phyloP scores from a whole-genome alignment of 768 basidiomycete species.

The Candolleomyces efflorescens region DNA sequence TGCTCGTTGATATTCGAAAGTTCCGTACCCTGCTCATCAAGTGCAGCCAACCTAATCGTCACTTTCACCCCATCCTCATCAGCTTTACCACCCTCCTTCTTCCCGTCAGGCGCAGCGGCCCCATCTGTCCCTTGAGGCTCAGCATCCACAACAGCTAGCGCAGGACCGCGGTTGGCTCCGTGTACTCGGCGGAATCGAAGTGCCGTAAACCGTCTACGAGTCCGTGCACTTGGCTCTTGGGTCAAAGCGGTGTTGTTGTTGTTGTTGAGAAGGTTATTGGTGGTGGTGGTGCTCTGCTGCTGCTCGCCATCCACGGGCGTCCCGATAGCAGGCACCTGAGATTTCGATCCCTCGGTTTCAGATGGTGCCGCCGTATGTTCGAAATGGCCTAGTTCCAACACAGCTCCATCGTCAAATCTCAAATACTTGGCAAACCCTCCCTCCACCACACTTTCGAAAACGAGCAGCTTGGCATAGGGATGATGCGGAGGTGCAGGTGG shows the following conservation, averaged over 20 bases:
- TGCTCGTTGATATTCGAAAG: slow-evolving; percentile 78
- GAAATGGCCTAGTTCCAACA: slow-evolving; percentile 77
- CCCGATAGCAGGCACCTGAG: slow-evolving; percentile 11
- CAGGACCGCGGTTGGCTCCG: slow-evolving; percentile 56
- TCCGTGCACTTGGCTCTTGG: not conserved
- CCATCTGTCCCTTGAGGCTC: slow-evolving; percentile 36
- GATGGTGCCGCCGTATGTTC: slow-evolving; percentile 37
- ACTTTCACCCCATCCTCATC: slow-evolving; percentile 70
- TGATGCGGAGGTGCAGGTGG: slow-evolving; percentile 29
- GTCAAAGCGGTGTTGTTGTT: slow-evolving; percentile 20
- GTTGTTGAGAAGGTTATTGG: too few relatives aligned
- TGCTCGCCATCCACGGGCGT: too few relatives aligned
- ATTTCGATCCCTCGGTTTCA: slow-evolving; percentile 13
- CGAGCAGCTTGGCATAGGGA: slow-evolving; percentile 42
- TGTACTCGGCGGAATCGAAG: slow-evolving; percentile 66
- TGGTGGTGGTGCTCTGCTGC: too few relatives aligned
- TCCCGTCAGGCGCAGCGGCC: slow-evolving; percentile 25
- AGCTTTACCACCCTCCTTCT: slow-evolving; percentile 42
- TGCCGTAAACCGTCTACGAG: slow-evolving; percentile 52
- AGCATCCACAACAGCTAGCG: slow-evolving; percentile 74
- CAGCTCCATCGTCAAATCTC: slow-evolving; percentile 71
- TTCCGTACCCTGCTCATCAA: slow-evolving; percentile 71
- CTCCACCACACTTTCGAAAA: slow-evolving; percentile 63
- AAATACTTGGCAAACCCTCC: slow-evolving; percentile 82
- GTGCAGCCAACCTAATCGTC: slow-evolving; percentile 74